Conservation (phyloP, 2,329 filamentous ascomycete species). For the Fonsecaea monophora region DNA sequence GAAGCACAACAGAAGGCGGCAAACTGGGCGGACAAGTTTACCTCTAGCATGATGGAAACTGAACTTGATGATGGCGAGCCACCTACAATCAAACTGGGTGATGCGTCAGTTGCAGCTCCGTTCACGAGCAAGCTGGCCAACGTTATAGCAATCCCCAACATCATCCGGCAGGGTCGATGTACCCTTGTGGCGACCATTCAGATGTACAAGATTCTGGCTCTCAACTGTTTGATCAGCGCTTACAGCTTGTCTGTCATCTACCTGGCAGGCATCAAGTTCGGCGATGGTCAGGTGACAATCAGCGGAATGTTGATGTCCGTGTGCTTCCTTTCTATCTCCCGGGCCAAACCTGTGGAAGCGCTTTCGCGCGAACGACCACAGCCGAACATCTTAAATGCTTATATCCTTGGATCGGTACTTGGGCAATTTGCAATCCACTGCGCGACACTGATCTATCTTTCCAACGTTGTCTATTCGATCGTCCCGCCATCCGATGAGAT, state of each 20-base stretch:
- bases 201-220: slow-evolving; percentile 99
- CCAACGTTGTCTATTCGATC: slow-evolving; percentile 81
- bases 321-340: slow-evolving; percentile 98
- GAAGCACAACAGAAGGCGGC: slow-evolving; percentile 73
- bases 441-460: slow-evolving; percentile 90
- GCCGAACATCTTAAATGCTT: slow-evolving; percentile 98
- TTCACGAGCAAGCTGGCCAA: slow-evolving; percentile 98
- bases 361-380: slow-evolving; percentile 96
- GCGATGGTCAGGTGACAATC: slow-evolving; percentile 96
- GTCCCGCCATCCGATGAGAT: slow-evolving; percentile 73
- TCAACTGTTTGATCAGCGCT: slow-evolving; percentile 97
- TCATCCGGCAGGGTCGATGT: slow-evolving; percentile 95
- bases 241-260: slow-evolving; percentile 97
- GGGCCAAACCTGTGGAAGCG: slow-evolving; percentile 92
- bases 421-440: slow-evolving; percentile 98
- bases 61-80: slow-evolving; percentile 89
- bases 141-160: slow-evolving; percentile 96
- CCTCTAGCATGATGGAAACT: slow-evolving; percentile 84
- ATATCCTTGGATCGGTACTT: slow-evolving; percentile 97
- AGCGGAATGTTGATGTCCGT: slow-evolving; percentile 99
- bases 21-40: slow-evolving; percentile 83
- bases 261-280: slow-evolving; percentile 98
- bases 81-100: slow-evolving; percentile 93
- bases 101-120: slow-evolving; percentile 94
- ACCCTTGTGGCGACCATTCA: slow-evolving; percentile 98